These are phyloP conservation scores for Diospyros kaki DNA, from an alignment of 148 eudicot genomes.

Conservation along the genomic window DNA sequence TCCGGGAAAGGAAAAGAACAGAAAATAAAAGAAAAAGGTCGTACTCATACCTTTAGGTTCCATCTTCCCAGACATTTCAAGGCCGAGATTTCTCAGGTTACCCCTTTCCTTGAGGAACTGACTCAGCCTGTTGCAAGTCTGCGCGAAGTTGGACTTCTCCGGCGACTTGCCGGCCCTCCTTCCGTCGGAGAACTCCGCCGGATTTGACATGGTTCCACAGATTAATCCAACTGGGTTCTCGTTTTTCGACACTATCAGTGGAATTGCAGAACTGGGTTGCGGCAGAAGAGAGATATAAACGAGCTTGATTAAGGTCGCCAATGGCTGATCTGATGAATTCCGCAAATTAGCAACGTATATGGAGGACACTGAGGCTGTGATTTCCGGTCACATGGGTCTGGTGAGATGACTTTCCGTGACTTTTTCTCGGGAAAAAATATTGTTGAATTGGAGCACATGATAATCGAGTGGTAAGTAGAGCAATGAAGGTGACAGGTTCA, in stretches of 20 bases:
- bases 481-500: too few relatives aligned
- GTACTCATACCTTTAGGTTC: conserved; percentile 29
- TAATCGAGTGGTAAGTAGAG: too few relatives aligned
- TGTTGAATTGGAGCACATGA: too few relatives aligned
- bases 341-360: too few relatives aligned
- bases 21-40: neutral
- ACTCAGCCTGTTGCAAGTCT: conserved; percentile 53
- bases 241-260: neutral
- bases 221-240: too few relatives aligned
- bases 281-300: too few relatives aligned
- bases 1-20: neutral
- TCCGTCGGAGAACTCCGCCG: neutral
- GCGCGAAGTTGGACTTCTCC: conserved; percentile 34
- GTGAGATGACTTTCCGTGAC: too few relatives aligned
- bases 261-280: neutral
- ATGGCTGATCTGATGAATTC: too few relatives aligned
- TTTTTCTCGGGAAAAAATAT: too few relatives aligned
- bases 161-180: conserved; percentile 23
- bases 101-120: conserved; percentile 58
- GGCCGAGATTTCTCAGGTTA: conserved; percentile 33
- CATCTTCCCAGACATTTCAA: conserved; percentile 26
- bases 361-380: too few relatives aligned
- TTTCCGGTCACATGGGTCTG: too few relatives aligned
- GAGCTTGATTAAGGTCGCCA: too few relatives aligned
- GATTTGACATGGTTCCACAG: conserved; percentile 19